These are phyloP conservation scores for Cicer judaicum DNA, from an alignment of 306 rosid genomes.

Conservation along the genomic window DNA sequence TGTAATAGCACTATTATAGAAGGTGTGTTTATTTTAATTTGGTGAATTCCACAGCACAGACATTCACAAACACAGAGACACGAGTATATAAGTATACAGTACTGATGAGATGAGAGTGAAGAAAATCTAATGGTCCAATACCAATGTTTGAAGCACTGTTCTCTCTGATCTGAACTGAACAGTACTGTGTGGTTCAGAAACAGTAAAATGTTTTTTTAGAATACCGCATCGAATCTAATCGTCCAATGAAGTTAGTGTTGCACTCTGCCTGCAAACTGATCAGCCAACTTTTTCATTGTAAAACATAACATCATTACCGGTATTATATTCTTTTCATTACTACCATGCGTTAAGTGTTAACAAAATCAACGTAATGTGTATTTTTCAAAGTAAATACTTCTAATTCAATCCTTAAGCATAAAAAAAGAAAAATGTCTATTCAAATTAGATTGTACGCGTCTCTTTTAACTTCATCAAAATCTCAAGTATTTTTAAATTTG, in stretches of 20 bases:
- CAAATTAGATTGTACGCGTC: too few relatives aligned
- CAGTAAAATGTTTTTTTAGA: conserved; percentile 45
- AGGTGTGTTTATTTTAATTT: conserved; percentile 26
- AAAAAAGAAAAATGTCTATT: too few relatives aligned
- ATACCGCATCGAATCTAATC: conserved; percentile 45
- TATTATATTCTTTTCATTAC: too few relatives aligned
- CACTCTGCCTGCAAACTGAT: conserved; percentile 8
- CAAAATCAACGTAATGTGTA: too few relatives aligned
- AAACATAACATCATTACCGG: not conserved
- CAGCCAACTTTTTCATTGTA: not conserved
- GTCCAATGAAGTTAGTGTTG: conserved; percentile 34
- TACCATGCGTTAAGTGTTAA: too few relatives aligned
- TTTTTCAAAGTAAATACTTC: too few relatives aligned
- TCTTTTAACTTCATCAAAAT: too few relatives aligned
- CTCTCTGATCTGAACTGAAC: conserved; percentile 54
- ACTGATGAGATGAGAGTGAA: not conserved
- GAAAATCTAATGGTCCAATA: conserved; percentile 51
- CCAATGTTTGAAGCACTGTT: conserved; percentile 54
- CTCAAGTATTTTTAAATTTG: too few relatives aligned
- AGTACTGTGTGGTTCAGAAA: conserved; percentile 55
- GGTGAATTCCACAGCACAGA: conserved; percentile 41
- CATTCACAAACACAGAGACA: conserved; percentile 13
- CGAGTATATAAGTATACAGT: not conserved
- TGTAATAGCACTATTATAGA: not conserved
- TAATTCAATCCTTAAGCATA: too few relatives aligned